phyloP scores from a whole-genome alignment of 768 basidiomycete species.

The Mycena galericulata region DNA sequence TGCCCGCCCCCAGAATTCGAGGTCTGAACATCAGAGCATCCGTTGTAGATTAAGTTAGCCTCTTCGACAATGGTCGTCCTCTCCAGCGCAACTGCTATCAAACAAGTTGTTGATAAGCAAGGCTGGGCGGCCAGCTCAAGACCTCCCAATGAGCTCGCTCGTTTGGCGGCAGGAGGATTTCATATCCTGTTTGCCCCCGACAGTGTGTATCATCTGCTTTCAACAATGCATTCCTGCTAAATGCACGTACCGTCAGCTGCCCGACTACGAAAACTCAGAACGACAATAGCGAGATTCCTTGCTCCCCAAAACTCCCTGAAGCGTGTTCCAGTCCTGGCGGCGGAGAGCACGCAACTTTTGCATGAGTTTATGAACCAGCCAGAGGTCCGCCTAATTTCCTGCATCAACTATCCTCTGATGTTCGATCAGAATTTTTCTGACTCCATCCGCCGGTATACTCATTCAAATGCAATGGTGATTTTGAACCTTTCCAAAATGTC shows the following conservation, averaged over 20 bases:
- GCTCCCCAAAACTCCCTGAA: conserved; percentile 1
- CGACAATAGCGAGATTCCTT: neutral
- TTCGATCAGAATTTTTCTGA: no score
- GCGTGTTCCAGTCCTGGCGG: neutral
- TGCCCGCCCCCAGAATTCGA: neutral
- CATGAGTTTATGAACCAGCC: conserved; percentile 1
- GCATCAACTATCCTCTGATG: no score
- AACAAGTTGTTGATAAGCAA: neutral
- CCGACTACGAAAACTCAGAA: neutral
- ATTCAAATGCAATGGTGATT: conserved; percentile 11
- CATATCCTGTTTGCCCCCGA: neutral
- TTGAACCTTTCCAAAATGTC: neutral
- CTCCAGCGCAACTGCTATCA: neutral
- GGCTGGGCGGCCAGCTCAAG: conserved; percentile 12
- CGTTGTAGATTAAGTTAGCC: neutral
- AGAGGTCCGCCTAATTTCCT: no score
- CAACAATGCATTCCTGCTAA: no score
- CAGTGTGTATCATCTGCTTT: neutral
- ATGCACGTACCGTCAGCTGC: neutral
- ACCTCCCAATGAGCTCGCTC: neutral
- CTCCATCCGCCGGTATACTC: conserved; percentile 3
- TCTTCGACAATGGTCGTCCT: conserved; percentile 8
- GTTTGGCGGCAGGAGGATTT: neutral
- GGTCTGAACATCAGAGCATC: neutral
- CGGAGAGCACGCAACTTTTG: neutral